Evolutionary conservation across 768 basidiomycete genomes (phyloP), one percentile per base, ranked within the genome.

Genomic region (Rhodotorula toruloides): DNA sequence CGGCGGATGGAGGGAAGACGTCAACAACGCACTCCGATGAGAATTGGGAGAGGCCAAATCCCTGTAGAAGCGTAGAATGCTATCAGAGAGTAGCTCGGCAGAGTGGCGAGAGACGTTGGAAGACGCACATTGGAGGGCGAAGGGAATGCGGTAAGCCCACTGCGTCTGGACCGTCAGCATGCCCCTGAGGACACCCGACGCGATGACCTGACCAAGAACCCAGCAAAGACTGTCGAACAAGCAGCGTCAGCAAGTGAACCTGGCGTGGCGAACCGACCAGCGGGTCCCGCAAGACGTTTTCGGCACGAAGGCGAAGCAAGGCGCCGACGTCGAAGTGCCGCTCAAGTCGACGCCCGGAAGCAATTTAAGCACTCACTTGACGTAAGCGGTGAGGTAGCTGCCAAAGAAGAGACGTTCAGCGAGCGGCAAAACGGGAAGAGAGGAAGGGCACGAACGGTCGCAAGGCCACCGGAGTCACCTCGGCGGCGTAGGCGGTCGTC

Each of bases 31-130:
- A n/a, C n/a, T n/a, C 73, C 76, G 42, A 74, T 40, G 53, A 70
- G 46, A 46, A 79, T 71, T 21, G 77, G 78, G 17, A 77, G 29
- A 17, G 77, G 74, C 77, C 77, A 79, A 27, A 79, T 61, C 79
- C 77, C 42, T 50, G 48, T 39, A 22, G 25, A n/a, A 14, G 12
- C 75, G 65, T 32, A n/a, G 4, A 25, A 14, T 4, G 11, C 8
- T 25, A 14, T 9, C 4, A 3, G 53, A 12, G 34, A 36, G 21
- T 8, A 25, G 22, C 4, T 9, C 5, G 37, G 37, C 12, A 13
- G 14, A 27, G 37, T 42, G 2, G n/a, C 0, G 49, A 52, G 56
- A 59, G 58, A 53, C 50, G 29, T 46, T n/a, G 27, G 48, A 48
- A 25, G 11, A 42, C 40, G 27, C 19, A 55, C 67, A 70, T 50